A percentile compares a stretch with the other conserved stretches of the same genome.
These are phyloP conservation scores for Paraphoma sp. DNA, from an alignment of 2,329 filamentous ascomycete genomes.

Conservation along the genomic window DNA sequence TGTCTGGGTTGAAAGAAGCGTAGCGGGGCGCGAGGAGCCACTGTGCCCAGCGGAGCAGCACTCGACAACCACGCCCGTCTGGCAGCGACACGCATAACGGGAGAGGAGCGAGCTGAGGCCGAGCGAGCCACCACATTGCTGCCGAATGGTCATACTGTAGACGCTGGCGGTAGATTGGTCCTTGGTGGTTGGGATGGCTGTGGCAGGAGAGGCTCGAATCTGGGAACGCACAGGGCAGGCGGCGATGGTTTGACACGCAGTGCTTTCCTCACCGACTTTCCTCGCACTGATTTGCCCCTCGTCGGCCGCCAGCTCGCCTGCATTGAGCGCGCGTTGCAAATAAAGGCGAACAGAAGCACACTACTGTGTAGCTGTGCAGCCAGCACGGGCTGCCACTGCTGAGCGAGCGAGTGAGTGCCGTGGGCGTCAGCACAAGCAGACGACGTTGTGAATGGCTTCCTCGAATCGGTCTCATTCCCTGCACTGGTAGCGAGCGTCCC, in stretches of 20 bases:
- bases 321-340: conserved; percentile 4
- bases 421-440: neutral
- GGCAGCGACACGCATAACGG: neutral
- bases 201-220: neutral
- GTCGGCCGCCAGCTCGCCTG: neutral
- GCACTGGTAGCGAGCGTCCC: conserved; percentile 25
- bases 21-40: conserved; percentile 18
- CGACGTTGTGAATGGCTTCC: conserved; percentile 16
- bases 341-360: too few relatives aligned
- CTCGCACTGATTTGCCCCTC: neutral
- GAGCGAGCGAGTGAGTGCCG: neutral
- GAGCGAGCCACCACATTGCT: neutral
- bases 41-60: conserved; percentile 10
- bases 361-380: too few relatives aligned
- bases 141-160: too few relatives aligned
- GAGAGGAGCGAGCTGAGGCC: conserved; percentile 8
- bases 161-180: too few relatives aligned
- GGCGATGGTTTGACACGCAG: neutral
- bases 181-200: too few relatives aligned
- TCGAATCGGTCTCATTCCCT: conserved; percentile 40
- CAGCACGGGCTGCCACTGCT: too few relatives aligned
- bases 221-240: neutral
- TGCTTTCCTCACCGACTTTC: conserved; percentile 4
- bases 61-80: neutral
- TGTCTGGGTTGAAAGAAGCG: conserved; percentile 24